Conservation (phyloP, 768 basidiomycete genomes). For the Serendipita sp. region DNA sequence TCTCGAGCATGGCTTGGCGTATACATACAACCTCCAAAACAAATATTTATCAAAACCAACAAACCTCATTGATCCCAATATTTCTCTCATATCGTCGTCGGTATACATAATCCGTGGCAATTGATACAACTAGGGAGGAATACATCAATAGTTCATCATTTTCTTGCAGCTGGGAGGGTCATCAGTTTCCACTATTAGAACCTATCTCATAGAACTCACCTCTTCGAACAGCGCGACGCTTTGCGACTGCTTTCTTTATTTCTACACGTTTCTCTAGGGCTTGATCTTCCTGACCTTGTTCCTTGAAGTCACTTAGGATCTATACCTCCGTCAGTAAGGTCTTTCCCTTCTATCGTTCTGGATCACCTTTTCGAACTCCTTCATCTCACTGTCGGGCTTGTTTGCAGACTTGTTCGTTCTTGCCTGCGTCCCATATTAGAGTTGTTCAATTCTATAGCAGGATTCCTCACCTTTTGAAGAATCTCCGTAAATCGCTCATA, state of each 20-base stretch:
- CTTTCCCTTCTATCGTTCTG: neutral
- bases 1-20: too few species aligned
- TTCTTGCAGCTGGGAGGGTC: too few species aligned
- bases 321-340: slow-evolving; percentile 19
- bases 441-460: neutral
- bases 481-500: slow-evolving; percentile 78
- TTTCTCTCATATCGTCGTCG: too few species aligned
- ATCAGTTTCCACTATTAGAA: too few species aligned
- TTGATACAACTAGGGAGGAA: too few species aligned
- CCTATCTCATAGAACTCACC: slow-evolving; percentile 18
- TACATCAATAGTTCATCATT: too few species aligned
- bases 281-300: slow-evolving; percentile 83
- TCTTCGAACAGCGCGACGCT: slow-evolving; percentile 44
- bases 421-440: slow-evolving; percentile 32
- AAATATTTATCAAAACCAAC: too few species aligned
- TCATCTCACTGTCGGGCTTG: slow-evolving; percentile 84
- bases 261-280: slow-evolving; percentile 76
- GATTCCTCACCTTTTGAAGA: slow-evolving; percentile 54
- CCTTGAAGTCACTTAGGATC: slow-evolving; percentile 72
- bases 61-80: too few species aligned
- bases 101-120: too few species aligned
- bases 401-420: slow-evolving; percentile 81
- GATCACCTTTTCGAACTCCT: slow-evolving; percentile 80
- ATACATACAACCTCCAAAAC: too few species aligned
- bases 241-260: slow-evolving; percentile 67